A percentile compares a stretch with the other conserved stretches of the same genome.
Conservation (phyloP, 495 filamentous ascomycete genomes). For the Lindgomyces ingoldianus region DNA sequence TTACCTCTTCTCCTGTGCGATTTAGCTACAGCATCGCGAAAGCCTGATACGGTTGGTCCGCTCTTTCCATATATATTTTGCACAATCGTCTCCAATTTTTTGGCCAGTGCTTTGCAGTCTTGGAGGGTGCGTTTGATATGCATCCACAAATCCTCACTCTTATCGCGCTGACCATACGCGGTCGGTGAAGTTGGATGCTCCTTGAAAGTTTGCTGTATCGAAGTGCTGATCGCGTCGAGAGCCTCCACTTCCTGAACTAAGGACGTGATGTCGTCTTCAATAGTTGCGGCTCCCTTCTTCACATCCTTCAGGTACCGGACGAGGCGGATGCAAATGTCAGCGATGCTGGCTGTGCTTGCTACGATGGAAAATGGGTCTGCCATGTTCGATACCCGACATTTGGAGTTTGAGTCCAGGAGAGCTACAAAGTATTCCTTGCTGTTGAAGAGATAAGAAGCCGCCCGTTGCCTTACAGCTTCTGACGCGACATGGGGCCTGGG, state of each 20-base stretch:
- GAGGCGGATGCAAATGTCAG: constrained; percentile 8
- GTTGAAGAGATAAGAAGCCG: neutral
- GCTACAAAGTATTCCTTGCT: neutral
- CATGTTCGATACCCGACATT: neutral
- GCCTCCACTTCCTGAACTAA: constrained; percentile 10
- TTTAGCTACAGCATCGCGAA: constrained; percentile 33
- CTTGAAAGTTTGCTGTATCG: neutral
- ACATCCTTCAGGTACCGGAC: constrained; percentile 16
- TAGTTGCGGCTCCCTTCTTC: neutral
- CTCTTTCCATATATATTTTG: constrained; percentile 32
- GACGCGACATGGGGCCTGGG: neutral
- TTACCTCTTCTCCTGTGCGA: constrained; percentile 29
- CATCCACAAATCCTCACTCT: neutral
- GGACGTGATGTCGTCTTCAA: constrained; percentile 11
- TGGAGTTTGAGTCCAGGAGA: neutral
- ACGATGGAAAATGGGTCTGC: constrained; percentile 6
- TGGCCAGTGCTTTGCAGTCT: constrained; percentile 6
- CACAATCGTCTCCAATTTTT: constrained; percentile 26
- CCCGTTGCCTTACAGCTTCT: neutral
- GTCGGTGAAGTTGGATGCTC: neutral
- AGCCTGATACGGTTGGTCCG: constrained; percentile 13
- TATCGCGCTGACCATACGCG: neutral
- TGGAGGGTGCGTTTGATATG: constrained; percentile 3
- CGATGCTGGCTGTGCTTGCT: neutral
- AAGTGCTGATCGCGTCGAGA: neutral